Percentiles rank a stretch among this genome's conserved stretches.
These are phyloP conservation scores for Saccharomycopsis schoenii DNA, from an alignment of 805 yeast genomes.

Conservation along the genomic window DNA sequence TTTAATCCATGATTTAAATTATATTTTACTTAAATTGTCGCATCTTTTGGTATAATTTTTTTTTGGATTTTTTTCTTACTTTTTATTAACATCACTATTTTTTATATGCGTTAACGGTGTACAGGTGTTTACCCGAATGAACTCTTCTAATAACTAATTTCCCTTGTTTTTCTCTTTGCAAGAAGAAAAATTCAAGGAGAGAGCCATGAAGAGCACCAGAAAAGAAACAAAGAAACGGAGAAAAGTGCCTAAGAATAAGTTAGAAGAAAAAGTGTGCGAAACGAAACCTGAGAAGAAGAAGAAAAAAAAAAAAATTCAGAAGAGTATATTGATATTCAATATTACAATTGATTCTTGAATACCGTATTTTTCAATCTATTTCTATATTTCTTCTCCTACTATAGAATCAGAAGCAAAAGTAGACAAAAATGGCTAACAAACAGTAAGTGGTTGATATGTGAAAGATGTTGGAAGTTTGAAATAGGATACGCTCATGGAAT, in stretches of 20 bases:
- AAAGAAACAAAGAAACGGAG: background rate
- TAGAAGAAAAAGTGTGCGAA: background rate
- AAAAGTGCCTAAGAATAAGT: background rate
- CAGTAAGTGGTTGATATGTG: background rate
- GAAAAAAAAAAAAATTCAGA: background rate
- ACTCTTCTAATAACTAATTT: no score
- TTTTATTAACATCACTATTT: no score
- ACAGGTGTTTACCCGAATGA: no score
- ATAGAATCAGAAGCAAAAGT: conserved; percentile 1
- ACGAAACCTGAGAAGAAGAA: background rate
- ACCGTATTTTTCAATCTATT: background rate
- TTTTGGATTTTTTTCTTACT: no score
- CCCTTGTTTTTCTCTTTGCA: background rate
- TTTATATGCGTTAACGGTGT: no score
- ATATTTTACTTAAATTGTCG: no score
- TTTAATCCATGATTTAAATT: no score
- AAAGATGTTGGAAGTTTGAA: background rate
- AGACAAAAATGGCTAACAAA: conserved; percentile 2
- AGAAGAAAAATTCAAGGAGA: background rate
- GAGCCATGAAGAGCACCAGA: background rate
- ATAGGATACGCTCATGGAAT: background rate
- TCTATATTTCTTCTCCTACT: background rate
- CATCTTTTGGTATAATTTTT: no score
- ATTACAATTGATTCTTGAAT: background rate
- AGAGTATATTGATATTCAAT: conserved; percentile 1